Conservation (phyloP, 139 green algal species). For the Haematococcus lacustris region DNA sequence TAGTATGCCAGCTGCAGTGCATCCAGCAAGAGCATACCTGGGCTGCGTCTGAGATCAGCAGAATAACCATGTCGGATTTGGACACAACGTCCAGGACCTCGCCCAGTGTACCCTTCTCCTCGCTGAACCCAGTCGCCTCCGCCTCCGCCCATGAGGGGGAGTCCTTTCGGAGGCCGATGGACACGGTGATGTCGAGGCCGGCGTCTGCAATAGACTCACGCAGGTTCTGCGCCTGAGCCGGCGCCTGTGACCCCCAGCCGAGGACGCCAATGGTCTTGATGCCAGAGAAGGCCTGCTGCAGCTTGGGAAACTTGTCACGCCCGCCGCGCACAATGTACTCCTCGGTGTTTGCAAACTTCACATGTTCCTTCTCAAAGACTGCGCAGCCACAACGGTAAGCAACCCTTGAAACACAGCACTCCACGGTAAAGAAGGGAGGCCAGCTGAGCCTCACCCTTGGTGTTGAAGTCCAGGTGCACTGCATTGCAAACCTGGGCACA, state of each 20-base stretch:
- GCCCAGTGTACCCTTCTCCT: conserved; percentile 86
- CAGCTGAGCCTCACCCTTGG: conserved; percentile 9
- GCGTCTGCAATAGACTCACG: conserved; percentile 78
- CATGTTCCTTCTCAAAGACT: conserved; percentile 69
- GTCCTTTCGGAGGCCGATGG: conserved; percentile 82
- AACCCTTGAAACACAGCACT: background rate
- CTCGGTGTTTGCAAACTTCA: conserved; percentile 58
- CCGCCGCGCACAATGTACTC: conserved; percentile 94
- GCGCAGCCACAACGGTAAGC: background rate
- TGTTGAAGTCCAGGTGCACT: conserved; percentile 42
- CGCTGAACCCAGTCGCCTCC: conserved; percentile 79
- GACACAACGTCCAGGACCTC: conserved; percentile 91
- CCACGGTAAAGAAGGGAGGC: background rate
- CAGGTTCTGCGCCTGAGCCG: conserved; percentile 95
- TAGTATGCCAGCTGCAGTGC: no score
- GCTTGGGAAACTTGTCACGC: conserved; percentile 81
- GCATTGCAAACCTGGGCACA: conserved; percentile 13
- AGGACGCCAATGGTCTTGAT: conserved; percentile 88
- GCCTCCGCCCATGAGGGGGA: conserved; percentile 82
- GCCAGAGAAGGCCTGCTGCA: conserved; percentile 77
- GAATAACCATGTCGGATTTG: conserved; percentile 85
- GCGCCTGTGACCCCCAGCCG: conserved; percentile 94
- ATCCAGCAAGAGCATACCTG: no score
- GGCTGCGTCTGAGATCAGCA: conserved; percentile 97
- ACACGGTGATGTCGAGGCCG: conserved; percentile 84